Conservation (phyloP, 2,329 filamentous ascomycete genomes). For the Neofusicoccum cordaticola region DNA sequence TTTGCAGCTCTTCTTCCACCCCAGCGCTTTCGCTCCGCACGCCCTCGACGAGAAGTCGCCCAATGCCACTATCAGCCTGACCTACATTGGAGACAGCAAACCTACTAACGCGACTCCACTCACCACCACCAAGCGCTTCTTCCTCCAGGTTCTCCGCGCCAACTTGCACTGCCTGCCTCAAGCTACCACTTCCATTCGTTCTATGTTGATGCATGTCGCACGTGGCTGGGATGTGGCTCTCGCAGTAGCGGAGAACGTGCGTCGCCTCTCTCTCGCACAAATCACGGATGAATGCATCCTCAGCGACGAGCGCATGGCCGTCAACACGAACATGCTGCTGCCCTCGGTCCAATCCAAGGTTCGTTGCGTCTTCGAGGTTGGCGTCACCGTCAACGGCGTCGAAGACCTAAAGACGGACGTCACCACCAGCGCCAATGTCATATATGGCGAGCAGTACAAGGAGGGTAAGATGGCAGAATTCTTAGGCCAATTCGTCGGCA, state of each 20-base stretch:
- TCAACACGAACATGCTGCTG: slow-evolving; percentile 63
- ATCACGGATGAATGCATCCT: slow-evolving; percentile 63
- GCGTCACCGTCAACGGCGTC: slow-evolving; percentile 53
- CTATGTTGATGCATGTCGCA: slow-evolving; percentile 60
- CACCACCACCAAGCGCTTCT: slow-evolving; percentile 70
- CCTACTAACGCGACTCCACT: slow-evolving; percentile 54
- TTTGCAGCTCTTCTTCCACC: slow-evolving; percentile 71
- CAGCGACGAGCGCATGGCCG: slow-evolving; percentile 62
- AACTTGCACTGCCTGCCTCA: slow-evolving; percentile 63
- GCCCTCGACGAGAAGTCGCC: slow-evolving; percentile 27
- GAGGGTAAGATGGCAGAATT: slow-evolving; percentile 73
- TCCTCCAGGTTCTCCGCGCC: slow-evolving; percentile 69
- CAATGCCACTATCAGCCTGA: slow-evolving; percentile 63
- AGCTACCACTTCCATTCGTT: slow-evolving; percentile 53
- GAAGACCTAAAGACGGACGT: slow-evolving; percentile 29
- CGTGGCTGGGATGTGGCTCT: slow-evolving; percentile 65
- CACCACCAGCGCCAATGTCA: slow-evolving; percentile 52
- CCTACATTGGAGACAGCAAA: slow-evolving; percentile 63
- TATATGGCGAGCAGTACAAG: slow-evolving; percentile 78
- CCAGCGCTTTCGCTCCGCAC: slow-evolving; percentile 54
- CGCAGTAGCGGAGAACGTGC: slow-evolving; percentile 59
- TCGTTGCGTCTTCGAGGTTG: slow-evolving; percentile 59
- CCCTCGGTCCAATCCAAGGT: slow-evolving; percentile 66
- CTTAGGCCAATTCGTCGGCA: slow-evolving; percentile 53
- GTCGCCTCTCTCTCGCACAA: slow-evolving; percentile 60